phyloP scores from a whole-genome alignment of 805 yeast species.

The Wickerhamiella lipophila region DNA sequence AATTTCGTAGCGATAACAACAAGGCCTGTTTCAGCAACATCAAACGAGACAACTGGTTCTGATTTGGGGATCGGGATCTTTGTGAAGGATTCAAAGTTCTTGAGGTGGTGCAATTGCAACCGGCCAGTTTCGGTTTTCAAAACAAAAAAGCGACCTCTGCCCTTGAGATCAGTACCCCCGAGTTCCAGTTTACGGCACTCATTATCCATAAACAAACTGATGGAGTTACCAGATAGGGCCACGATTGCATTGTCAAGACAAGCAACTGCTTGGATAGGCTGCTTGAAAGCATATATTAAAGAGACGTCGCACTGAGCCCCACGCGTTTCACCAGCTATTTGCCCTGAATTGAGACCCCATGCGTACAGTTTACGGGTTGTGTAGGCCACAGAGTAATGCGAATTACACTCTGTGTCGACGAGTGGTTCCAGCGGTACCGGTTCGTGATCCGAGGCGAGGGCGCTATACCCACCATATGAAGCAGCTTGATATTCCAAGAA shows the following conservation, averaged over 20 bases:
- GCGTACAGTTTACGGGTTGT: slow-evolving; percentile 14
- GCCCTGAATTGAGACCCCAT: slow-evolving; percentile 23
- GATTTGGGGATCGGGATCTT: slow-evolving; percentile 2
- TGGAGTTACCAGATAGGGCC: slow-evolving; percentile 15
- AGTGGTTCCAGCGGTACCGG: slow-evolving; percentile 12
- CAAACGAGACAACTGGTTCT: slow-evolving; percentile 14
- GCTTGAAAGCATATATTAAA: neutral
- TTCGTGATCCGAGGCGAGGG: slow-evolving; percentile 10
- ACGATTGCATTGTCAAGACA: slow-evolving; percentile 16
- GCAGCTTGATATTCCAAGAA: slow-evolving; percentile 13
- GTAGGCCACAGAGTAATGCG: slow-evolving; percentile 7
- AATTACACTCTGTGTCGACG: slow-evolving; percentile 9
- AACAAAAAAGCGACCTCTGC: slow-evolving; percentile 15
- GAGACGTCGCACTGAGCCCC: neutral
- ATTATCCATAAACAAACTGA: slow-evolving; percentile 7
- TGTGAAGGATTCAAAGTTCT: neutral
- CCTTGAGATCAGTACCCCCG: slow-evolving; percentile 10
- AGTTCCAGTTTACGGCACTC: slow-evolving; percentile 2
- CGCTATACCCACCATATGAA: slow-evolving; percentile 15
- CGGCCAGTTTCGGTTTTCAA: slow-evolving; percentile 14
- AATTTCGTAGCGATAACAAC: slow-evolving; percentile 18
- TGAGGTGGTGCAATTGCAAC: slow-evolving; percentile 9
- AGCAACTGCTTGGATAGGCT: slow-evolving; percentile 14
- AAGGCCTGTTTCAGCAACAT: slow-evolving; percentile 17
- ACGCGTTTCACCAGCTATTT: slow-evolving; percentile 15